Percentiles rank a stretch among this genome's conserved stretches.
Evolutionary conservation across 2,329 filamentous ascomycete species (phyloP).

Genomic region (Diaporthe eres): DNA sequence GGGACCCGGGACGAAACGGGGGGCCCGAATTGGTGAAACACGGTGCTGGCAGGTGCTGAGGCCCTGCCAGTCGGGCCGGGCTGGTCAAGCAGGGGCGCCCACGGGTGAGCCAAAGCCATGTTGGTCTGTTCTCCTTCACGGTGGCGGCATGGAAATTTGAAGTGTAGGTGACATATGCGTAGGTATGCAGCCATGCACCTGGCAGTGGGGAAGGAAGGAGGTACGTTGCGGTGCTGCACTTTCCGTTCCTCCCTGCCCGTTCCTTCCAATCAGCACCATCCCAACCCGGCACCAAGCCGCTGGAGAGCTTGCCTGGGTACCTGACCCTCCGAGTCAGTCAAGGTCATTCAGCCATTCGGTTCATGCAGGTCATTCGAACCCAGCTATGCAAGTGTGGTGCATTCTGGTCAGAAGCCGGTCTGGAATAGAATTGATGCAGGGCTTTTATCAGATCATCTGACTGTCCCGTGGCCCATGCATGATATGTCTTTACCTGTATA

Average conservation of each 20-base stretch:
- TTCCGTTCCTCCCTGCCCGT: too few relatives aligned
- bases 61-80: not conserved
- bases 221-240: too few relatives aligned
- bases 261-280: too few relatives aligned
- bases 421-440: not conserved
- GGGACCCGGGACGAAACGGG: conserved; percentile 25
- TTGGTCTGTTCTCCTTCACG: too few relatives aligned
- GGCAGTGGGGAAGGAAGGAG: too few relatives aligned
- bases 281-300: too few relatives aligned
- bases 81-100: not conserved
- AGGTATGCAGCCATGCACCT: not conserved
- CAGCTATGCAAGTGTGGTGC: too few relatives aligned
- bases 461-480: not conserved
- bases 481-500: not conserved
- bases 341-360: not conserved
- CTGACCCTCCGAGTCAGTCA: not conserved
- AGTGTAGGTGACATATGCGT: too few relatives aligned
- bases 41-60: conserved; percentile 2
- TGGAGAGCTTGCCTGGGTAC: too few relatives aligned
- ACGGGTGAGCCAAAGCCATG: too few relatives aligned
- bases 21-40: not conserved
- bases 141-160: too few relatives aligned
- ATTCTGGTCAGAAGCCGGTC: too few relatives aligned
- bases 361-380: not conserved
- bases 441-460: conserved; percentile 4